Evolutionary conservation across 129 eudicot genomes (phyloP).

Genomic region (Centaurea solstitialis): DNA sequence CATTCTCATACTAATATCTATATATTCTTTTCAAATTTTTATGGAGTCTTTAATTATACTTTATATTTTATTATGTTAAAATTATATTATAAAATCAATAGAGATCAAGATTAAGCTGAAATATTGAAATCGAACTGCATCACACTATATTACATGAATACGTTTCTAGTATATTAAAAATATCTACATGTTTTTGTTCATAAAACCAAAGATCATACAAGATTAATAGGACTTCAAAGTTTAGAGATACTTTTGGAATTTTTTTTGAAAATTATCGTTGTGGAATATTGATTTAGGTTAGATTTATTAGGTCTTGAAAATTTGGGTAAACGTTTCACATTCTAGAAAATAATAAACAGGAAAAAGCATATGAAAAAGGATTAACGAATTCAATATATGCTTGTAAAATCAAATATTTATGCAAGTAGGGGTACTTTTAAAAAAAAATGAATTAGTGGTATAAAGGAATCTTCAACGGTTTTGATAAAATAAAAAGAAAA

Average conservation of each 20-base stretch:
- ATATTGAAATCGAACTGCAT: too few species aligned
- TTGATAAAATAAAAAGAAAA: too few species aligned
- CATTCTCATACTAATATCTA: too few species aligned
- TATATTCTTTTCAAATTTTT: too few species aligned
- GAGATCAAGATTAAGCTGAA: too few species aligned
- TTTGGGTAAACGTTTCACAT: background rate
- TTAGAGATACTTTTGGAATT: background rate
- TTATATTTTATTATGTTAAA: too few species aligned
- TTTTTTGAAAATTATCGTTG: background rate
- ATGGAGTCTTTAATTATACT: too few species aligned
- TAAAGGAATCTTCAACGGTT: too few species aligned
- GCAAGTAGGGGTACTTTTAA: background rate
- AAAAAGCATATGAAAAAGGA: background rate
- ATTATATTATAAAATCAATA: too few species aligned
- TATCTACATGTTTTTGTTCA: background rate
- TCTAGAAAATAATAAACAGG: background rate
- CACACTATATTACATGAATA: too few species aligned
- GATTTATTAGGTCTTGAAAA: background rate
- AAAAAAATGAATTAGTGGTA: background rate
- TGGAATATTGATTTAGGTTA: background rate
- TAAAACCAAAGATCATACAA: background rate
- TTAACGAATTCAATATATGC: background rate
- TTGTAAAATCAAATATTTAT: background rate
- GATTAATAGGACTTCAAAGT: background rate
- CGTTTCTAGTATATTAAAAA: too few species aligned